Conservation (phyloP, 192 early-diverging fungal genomes). For the Coemansia sp. region DNA sequence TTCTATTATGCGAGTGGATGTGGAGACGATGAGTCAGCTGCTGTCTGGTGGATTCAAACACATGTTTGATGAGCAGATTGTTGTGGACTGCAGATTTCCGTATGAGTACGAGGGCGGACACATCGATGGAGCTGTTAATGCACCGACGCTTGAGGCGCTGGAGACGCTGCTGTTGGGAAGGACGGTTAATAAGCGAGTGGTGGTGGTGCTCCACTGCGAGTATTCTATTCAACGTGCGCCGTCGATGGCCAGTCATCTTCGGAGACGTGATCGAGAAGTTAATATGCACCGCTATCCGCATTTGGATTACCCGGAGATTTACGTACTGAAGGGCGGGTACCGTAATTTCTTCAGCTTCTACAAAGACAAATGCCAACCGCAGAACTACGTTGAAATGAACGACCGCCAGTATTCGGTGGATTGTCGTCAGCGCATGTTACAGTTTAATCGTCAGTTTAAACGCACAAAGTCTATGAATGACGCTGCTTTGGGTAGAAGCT, state of each 20-base stretch:
- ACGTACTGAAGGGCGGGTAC: conserved; percentile 84
- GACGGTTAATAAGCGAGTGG: conserved; percentile 46
- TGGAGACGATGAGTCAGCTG: conserved; percentile 62
- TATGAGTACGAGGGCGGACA: conserved; percentile 88
- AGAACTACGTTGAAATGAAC: conserved; percentile 79
- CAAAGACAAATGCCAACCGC: conserved; percentile 67
- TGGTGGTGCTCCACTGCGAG: conserved; percentile 86
- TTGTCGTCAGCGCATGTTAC: conserved; percentile 50
- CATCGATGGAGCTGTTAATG: conserved; percentile 69
- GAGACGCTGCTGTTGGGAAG: conserved; percentile 62
- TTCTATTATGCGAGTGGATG: conserved; percentile 63
- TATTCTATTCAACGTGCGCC: conserved; percentile 80
- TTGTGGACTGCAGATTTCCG: conserved; percentile 85
- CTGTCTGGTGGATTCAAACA: conserved; percentile 63
- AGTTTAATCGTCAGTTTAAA: conserved; percentile 58
- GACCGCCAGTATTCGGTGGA: conserved; percentile 60
- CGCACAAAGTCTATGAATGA: conserved; percentile 58
- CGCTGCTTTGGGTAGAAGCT: conserved; percentile 16
- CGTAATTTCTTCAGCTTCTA: conserved; percentile 64
- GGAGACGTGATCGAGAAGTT: conserved; percentile 69
- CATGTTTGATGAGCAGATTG: conserved; percentile 60
- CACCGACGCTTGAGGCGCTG: conserved; percentile 62
- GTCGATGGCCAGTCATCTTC: conserved; percentile 74
- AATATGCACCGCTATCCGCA: conserved; percentile 73
- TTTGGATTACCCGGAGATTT: conserved; percentile 81